Percentiles rank a stretch among this genome's conserved stretches.
These are phyloP conservation scores for Paraconiothyrium brasiliense DNA, from an alignment of 2,329 filamentous ascomycete genomes.

Conservation along the genomic window DNA sequence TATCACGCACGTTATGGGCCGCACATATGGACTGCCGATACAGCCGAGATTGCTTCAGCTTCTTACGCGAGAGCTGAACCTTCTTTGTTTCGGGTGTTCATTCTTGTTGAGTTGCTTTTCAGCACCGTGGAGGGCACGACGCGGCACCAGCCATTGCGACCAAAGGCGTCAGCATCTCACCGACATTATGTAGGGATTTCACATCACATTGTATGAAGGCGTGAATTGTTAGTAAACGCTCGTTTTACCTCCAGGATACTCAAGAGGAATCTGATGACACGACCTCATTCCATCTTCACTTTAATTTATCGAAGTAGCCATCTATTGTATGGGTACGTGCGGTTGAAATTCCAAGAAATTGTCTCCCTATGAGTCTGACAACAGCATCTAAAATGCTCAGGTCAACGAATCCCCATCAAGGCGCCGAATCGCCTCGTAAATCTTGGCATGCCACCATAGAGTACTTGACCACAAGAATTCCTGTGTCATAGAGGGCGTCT, in stretches of 20 bases:
- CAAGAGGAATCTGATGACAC: not conserved
- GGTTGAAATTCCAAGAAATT: not conserved
- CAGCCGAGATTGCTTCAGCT: conserved; percentile 1
- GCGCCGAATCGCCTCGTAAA: not conserved
- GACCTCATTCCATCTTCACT: not conserved
- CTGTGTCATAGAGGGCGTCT: not conserved
- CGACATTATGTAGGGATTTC: not conserved
- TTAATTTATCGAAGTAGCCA: not conserved
- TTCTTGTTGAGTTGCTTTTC: not conserved
- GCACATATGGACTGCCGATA: not conserved
- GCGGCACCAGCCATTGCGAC: not conserved
- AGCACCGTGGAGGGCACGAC: not conserved
- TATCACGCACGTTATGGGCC: not conserved
- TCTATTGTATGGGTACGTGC: not conserved
- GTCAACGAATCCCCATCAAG: not conserved
- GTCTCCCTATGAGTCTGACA: not conserved
- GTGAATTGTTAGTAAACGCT: not conserved
- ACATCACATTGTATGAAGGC: not conserved
- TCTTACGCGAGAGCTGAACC: conserved; percentile 2
- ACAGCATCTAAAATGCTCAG: not conserved
- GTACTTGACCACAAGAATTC: not conserved
- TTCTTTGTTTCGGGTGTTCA: not conserved
- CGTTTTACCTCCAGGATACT: not conserved
- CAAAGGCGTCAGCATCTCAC: not conserved
- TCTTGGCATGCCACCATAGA: conserved; percentile 1